Conservation (phyloP, 2,329 filamentous ascomycete genomes). For the Fusarium sulawesiense region DNA sequence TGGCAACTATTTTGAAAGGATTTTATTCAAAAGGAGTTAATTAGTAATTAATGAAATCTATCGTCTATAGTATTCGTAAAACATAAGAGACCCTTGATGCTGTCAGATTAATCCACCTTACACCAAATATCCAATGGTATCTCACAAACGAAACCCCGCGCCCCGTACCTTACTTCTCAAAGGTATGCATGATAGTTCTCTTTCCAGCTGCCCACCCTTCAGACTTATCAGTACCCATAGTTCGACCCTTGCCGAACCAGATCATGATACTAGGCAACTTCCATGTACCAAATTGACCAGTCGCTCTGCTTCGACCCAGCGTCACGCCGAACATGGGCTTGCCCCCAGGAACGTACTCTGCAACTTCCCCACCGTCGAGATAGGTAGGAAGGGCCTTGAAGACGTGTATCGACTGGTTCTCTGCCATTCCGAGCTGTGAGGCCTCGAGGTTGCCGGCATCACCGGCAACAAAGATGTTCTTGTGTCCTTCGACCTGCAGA, state of each 20-base stretch:
- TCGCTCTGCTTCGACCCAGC: constrained; percentile 54
- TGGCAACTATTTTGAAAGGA: too few relatives aligned
- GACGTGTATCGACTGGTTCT: constrained; percentile 51
- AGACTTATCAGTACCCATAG: constrained; percentile 52
- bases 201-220: constrained; percentile 50
- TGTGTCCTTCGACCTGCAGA: constrained; percentile 51
- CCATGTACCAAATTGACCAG: constrained; percentile 53
- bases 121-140: background rate
- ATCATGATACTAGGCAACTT: constrained; percentile 55
- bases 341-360: constrained; percentile 47
- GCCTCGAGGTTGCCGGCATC: constrained; percentile 57
- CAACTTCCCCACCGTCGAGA: constrained; percentile 46
- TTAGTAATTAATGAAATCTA: background rate
- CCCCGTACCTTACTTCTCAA: constrained; percentile 47
- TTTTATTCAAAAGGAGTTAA: background rate
- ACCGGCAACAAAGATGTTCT: constrained; percentile 59
- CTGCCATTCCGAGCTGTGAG: constrained; percentile 48
- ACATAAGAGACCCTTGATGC: constrained; percentile 9
- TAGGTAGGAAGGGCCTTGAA: constrained; percentile 51
- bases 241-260: constrained; percentile 54
- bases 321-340: constrained; percentile 53
- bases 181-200: constrained; percentile 46
- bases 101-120: background rate
- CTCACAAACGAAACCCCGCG: background rate
- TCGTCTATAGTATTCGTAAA: background rate